A percentile compares a stretch with the other conserved stretches of the same genome.
Evolutionary conservation across 169 alveolate genomes (phyloP).

Genomic region (Plasmodium malariae): DNA sequence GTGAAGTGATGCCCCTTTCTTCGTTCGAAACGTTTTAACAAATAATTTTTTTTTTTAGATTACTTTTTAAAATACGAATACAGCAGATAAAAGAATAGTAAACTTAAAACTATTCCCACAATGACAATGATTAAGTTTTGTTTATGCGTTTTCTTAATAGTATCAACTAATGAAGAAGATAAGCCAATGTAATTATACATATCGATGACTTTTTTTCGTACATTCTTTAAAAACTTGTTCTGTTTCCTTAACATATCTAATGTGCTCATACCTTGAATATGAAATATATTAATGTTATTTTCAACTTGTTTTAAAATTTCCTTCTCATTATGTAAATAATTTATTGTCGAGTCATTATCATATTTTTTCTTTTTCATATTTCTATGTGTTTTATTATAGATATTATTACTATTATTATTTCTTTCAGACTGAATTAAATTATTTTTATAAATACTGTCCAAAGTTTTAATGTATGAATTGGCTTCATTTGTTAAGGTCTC

Average conservation of each 20-base stretch:
- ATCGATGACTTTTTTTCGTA: constrained; percentile 70
- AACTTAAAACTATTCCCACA: constrained; percentile 31
- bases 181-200: constrained; percentile 68
- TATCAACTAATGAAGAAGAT: constrained; percentile 37
- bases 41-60: too few relatives aligned
- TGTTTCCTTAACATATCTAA: constrained; percentile 54
- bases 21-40: too few relatives aligned
- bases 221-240: constrained; percentile 58
- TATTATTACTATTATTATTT: constrained; percentile 15
- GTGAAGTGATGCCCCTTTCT: too few relatives aligned
- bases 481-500: constrained; percentile 66
- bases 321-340: constrained; percentile 58
- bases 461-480: constrained; percentile 47
- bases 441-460: constrained; percentile 45
- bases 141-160: constrained; percentile 51
- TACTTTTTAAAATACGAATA: constrained; percentile 19
- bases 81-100: constrained; percentile 39
- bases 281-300: constrained; percentile 48
- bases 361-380: constrained; percentile 2
- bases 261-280: constrained; percentile 59
- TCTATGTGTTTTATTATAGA: background rate
- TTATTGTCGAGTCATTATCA: constrained; percentile 8
- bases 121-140: constrained; percentile 65
- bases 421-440: constrained; percentile 32
- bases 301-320: constrained; percentile 62